Evolutionary conservation across 148 eudicot genomes (phyloP).

Genomic region (Limonium bicolor): DNA sequence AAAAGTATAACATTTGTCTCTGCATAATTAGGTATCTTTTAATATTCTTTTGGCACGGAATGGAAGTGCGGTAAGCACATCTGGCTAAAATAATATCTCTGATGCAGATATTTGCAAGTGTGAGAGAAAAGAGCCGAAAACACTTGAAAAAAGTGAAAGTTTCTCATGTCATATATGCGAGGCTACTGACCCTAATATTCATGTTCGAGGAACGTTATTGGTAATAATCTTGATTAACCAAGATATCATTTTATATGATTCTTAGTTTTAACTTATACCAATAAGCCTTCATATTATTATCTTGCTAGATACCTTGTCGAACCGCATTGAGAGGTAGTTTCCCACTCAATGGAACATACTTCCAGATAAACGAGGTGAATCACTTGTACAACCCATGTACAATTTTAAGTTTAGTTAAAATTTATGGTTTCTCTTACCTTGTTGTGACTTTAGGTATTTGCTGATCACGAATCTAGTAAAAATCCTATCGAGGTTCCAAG

Average conservation of each 20-base stretch:
- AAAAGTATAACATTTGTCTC: too few relatives aligned
- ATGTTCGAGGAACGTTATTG: constrained; percentile 51
- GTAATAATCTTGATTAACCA: constrained; percentile 12
- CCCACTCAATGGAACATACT: constrained; percentile 40
- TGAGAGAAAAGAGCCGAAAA: too few relatives aligned
- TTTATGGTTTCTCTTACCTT: background rate
- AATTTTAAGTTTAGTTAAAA: background rate
- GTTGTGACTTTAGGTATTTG: constrained; percentile 53
- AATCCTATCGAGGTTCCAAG: constrained; percentile 68
- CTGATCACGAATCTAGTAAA: constrained; percentile 82
- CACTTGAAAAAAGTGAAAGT: too few relatives aligned
- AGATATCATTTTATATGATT: background rate
- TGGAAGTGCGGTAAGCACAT: too few relatives aligned
- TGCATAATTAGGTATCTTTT: too few relatives aligned
- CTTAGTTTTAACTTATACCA: background rate
- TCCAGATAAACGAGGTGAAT: constrained; percentile 37
- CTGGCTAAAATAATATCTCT: too few relatives aligned
- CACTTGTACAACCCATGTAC: background rate
- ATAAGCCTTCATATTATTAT: background rate
- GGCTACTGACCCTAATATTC: too few relatives aligned
- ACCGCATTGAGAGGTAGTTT: constrained; percentile 35
- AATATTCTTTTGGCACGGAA: too few relatives aligned
- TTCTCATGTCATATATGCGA: too few relatives aligned
- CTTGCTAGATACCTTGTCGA: constrained; percentile 25
- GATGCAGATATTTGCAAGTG: too few relatives aligned